Base-by-base conservation (phyloP, 2,329 filamentous ascomycete genomes). In the Neoscytalidium dimidiatum region DNA sequence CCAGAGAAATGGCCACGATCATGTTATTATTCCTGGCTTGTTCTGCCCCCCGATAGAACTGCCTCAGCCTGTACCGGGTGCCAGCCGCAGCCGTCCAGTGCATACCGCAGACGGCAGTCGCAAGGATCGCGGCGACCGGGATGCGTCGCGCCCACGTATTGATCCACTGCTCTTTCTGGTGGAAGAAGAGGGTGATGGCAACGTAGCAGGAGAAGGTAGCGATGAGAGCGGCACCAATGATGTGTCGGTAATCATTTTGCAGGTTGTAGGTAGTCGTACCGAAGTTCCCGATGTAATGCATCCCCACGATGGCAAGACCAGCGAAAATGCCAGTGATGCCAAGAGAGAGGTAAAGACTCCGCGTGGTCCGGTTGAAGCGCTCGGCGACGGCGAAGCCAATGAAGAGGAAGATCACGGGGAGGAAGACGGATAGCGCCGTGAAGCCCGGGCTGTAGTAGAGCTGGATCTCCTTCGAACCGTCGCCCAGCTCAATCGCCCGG, bases 241-340 rank as follows among this genome's bases (percentile, higher is more conserved):
- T 84, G 71, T 88, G 87, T 23, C 78, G 79, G 14, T 79, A 72
- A 3, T 78, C 76, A 69, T 94, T 93, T 11, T 81, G 78, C 70
- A 91, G 89, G 3, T 74, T 77, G 72, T 95, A 96, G 74, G 96
- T 94, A 29, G 84, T 83, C 67, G 94, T 92, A 35, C 92, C 92
- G 33, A 90, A 86, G 73, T 96, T 93, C n/a, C 92, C 92, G 19
- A 94, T 81, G 71, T 95, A 96, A 75, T 96, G 91, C 92, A 96
- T 95, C 33, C 90, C 90, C 66, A 90, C 92, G 57, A 95, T 89
- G 23, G 91, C 89, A 4, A 88, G 82, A 14, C 92, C 92, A 1
- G 90, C 90, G 48, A 94, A 82, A 1, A 87, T 72, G 6, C 92
- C 92, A 8, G 90, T 89, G 4, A 86, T 72, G 7, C 83, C 72